Base-by-base conservation (phyloP, 768 basidiomycete species). In the Phylloporus sp. region DNA sequence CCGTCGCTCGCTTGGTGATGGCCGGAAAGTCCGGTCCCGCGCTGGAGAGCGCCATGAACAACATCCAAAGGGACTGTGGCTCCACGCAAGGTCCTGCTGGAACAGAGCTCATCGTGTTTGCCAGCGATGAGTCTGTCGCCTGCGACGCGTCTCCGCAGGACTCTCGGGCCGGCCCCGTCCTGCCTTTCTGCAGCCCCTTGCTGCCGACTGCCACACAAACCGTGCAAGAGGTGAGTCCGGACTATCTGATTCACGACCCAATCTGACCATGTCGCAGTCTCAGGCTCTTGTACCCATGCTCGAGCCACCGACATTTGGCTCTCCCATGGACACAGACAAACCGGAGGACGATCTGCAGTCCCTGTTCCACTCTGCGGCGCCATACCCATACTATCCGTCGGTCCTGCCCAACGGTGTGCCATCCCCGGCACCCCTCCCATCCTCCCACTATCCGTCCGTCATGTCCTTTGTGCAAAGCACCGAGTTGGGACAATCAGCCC, bases 11-110 rank as follows among this genome's bases (percentile, higher is more conserved):
- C 22, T 58, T 81, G 7, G 61, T 81, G 39, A 64, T 76, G 37
- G 63, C 69, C 0, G 81, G 81, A 4, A 77, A 78, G 52, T 47
- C 67, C 22, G 80, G 80, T 11, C 54, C 66, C 11, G 77, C 78
- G 21, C 62, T 81, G 15, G 72, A 71, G 44, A 59, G 49, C 26
- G 78, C 76, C 2, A 68, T 78, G 50, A 68, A 61, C 48, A 47
- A 57, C 36, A 64, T 77, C 14, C 64, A 60, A 23, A 23, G 42
- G 8, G 46, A 46, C 9, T 38, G 34, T 24, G 40, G 38, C 21
- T 4, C 23, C 14, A n/a, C 24, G 5, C 33, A 51, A 2, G 42
- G 44, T 35, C 17, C 35, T 3, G 42, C 42, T 1, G 39, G 21
- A 26, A 38, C 54, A 22, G 29, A 23, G 13, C 6, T 34, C n/a